Percentiles rank a stretch among this genome's conserved stretches.
Conservation (phyloP, 176 grass and related monocot genomes). For the Alloteropsis semialata region DNA sequence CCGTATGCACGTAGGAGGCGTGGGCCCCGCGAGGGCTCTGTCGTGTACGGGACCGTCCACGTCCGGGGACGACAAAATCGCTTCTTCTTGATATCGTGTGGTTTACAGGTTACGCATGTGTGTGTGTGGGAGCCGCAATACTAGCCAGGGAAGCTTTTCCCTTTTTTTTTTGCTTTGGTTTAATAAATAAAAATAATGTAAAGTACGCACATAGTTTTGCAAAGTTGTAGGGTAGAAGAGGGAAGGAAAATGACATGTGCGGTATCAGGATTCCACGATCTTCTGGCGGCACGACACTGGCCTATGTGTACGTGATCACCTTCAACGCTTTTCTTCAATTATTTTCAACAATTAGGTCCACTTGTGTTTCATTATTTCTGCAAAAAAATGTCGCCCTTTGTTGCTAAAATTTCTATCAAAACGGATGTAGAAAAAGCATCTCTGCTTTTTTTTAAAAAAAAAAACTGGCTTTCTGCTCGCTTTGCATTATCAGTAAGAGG, state of each 20-base stretch:
- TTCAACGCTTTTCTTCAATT: no score
- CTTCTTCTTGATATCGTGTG: not conserved
- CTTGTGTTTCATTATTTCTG: no score
- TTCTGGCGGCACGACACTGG: not conserved
- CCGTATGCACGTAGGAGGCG: not conserved
- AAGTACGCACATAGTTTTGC: not conserved
- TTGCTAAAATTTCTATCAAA: no score
- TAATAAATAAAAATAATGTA: not conserved
- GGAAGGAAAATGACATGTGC: not conserved
- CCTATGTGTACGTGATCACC: not conserved
- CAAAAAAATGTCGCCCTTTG: no score
- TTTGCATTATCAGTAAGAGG: not conserved
- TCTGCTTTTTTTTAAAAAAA: no score
- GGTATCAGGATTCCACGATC: not conserved
- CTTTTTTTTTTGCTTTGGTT: not conserved
- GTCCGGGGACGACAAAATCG: not conserved
- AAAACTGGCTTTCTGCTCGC: not conserved
- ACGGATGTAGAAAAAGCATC: no score
- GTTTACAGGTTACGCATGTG: not conserved
- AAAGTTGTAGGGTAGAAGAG: not conserved
- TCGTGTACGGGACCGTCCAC: conserved; percentile 17
- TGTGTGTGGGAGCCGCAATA: not conserved
- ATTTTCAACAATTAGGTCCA: no score
- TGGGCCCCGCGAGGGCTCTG: not conserved
- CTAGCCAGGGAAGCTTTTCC: not conserved